phyloP scores from a whole-genome alignment of 2,329 filamentous ascomycete species.

The Akanthomyces dipterigenus region DNA sequence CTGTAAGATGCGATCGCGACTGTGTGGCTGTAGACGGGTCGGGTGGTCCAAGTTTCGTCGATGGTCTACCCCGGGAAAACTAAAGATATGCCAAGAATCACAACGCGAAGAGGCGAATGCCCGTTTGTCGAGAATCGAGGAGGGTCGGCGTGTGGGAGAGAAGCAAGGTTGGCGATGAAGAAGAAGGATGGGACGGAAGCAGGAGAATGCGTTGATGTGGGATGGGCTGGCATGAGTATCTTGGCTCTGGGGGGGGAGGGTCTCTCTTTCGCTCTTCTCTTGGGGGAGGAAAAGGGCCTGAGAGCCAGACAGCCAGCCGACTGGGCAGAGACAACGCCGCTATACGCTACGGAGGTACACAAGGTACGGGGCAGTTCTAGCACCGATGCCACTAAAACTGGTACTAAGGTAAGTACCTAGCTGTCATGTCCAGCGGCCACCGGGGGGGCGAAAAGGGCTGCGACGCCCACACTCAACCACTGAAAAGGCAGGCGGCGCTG shows the following conservation, averaged over 20 bases:
- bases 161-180: constrained; percentile 4
- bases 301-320: not conserved
- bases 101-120: not conserved
- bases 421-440: too few species aligned
- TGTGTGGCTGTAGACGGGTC: not conserved
- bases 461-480: not conserved
- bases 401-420: not conserved
- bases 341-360: not conserved
- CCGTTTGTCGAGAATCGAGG: not conserved
- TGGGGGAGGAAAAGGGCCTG: not conserved
- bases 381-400: not conserved
- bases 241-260: not conserved
- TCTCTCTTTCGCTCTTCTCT: not conserved
- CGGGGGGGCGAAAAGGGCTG: too few species aligned
- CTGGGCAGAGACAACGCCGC: not conserved
- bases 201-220: not conserved
- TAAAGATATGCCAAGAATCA: not conserved
- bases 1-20: not conserved
- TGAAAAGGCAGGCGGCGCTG: not conserved
- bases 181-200: not conserved
- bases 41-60: not conserved
- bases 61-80: not conserved
- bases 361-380: not conserved
- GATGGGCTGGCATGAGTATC: constrained; percentile 1
- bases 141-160: not conserved